phyloP scores from a whole-genome alignment of 768 basidiomycete genomes.

The Rhizopogon roseolus region DNA sequence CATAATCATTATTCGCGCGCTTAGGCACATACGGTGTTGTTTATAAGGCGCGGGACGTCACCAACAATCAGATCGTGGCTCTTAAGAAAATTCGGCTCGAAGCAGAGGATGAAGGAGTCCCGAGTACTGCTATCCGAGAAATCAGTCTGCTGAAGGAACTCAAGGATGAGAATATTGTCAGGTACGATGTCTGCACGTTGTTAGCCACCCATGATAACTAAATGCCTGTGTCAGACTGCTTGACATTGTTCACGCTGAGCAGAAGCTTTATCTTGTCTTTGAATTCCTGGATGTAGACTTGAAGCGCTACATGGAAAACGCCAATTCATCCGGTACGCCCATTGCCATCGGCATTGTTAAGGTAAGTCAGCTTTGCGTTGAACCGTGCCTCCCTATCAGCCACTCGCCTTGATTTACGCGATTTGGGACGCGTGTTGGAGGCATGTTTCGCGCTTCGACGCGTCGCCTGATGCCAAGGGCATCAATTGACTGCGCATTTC shows the following conservation, averaged over 20 bases:
- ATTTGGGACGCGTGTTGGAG: slow-evolving; percentile 25
- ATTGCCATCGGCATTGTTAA: slow-evolving; percentile 74
- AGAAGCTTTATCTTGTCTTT: slow-evolving; percentile 96
- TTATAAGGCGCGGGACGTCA: slow-evolving; percentile 89
- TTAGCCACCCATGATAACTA: slow-evolving; percentile 6
- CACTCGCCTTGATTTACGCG: slow-evolving; percentile 4
- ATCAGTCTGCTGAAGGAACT: slow-evolving; percentile 97
- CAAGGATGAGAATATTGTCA: slow-evolving; percentile 93
- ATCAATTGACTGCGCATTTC: neutral
- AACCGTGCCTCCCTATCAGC: neutral
- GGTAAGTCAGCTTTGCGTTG: slow-evolving; percentile 41
- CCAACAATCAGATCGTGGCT: slow-evolving; percentile 81
- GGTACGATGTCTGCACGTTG: slow-evolving; percentile 40
- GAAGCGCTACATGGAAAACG: slow-evolving; percentile 94
- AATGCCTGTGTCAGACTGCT: slow-evolving; percentile 55
- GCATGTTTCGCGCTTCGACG: slow-evolving; percentile 11
- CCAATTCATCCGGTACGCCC: slow-evolving; percentile 65
- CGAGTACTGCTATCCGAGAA: slow-evolving; percentile 96
- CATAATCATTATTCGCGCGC: neutral
- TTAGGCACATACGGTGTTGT: slow-evolving; percentile 97
- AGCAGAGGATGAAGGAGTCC: slow-evolving; percentile 98
- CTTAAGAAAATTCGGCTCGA: slow-evolving; percentile 98
- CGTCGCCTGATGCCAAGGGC: slow-evolving; percentile 8
- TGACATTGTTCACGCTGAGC: slow-evolving; percentile 95
- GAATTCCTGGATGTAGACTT: slow-evolving; percentile 97